A percentile compares a stretch with the other conserved stretches of the same genome.
These are phyloP conservation scores for Rugonectria rugulosa DNA, from an alignment of 2,329 filamentous ascomycete species.

Conservation along the genomic window DNA sequence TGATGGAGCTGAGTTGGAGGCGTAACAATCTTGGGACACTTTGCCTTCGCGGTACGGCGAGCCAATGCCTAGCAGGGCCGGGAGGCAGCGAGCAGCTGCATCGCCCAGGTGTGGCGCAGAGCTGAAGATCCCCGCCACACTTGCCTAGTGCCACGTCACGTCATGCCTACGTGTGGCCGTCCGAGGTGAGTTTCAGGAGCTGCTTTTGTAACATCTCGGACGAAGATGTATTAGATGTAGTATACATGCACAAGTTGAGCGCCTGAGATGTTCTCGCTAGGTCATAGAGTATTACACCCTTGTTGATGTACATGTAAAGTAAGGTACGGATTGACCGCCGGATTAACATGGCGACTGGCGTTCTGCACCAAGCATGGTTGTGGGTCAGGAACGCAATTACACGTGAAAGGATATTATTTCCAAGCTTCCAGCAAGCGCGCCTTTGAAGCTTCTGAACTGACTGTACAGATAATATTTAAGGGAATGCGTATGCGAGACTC, in stretches of 20 bases:
- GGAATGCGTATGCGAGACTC: too few species aligned
- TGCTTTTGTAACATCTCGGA: neutral
- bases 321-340: neutral
- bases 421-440: too few species aligned
- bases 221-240: neutral
- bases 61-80: conserved; percentile 28
- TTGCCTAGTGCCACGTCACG: conserved; percentile 19
- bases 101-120: conserved; percentile 33
- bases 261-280: too few species aligned
- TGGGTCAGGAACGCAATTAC: too few species aligned
- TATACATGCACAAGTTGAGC: neutral
- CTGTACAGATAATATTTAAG: too few species aligned
- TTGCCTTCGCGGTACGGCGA: conserved; percentile 34
- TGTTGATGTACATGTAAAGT: too few species aligned
- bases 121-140: conserved; percentile 35
- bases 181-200: conserved; percentile 9
- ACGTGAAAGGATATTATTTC: too few species aligned
- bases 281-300: too few species aligned
- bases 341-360: neutral
- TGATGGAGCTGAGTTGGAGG: conserved; percentile 27
- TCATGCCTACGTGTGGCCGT: conserved; percentile 12
- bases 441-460: too few species aligned
- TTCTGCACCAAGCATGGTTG: too few species aligned
- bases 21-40: conserved; percentile 36
- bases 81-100: conserved; percentile 37